phyloP scores from a whole-genome alignment of 2,329 filamentous ascomycete genomes.

The Penicillium sp. region DNA sequence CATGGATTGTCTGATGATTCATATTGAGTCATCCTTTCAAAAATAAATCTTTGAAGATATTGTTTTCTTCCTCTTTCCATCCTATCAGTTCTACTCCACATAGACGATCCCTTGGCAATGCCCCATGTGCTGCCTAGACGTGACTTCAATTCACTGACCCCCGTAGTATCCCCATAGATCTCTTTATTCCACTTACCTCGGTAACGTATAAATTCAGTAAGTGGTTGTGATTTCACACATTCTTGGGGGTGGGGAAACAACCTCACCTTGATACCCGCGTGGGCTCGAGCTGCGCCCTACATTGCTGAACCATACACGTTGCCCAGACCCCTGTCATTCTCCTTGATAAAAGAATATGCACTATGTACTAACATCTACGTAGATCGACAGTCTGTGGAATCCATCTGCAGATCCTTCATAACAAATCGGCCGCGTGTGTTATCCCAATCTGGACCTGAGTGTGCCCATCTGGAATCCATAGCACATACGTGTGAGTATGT shows the following conservation, averaged over 20 bases:
- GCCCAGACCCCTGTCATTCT: background rate
- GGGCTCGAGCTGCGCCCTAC: slow-evolving; percentile 16
- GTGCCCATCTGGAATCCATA: slow-evolving; percentile 10
- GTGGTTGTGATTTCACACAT: slow-evolving; percentile 16
- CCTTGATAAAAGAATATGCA: background rate
- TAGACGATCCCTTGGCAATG: background rate
- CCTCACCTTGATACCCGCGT: slow-evolving; percentile 1
- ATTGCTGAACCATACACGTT: slow-evolving; percentile 17
- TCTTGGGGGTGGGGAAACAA: slow-evolving; percentile 16
- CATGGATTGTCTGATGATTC: slow-evolving; percentile 3
- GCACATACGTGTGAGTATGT: slow-evolving; percentile 18
- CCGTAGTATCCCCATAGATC: background rate
- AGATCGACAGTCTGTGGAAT: slow-evolving; percentile 20
- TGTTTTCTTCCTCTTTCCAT: background rate
- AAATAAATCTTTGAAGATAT: background rate
- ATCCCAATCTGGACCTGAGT: slow-evolving; percentile 6
- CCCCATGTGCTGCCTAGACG: background rate
- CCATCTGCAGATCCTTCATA: slow-evolving; percentile 13
- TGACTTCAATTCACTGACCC: background rate
- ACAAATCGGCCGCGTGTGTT: slow-evolving; percentile 12
- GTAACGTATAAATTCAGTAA: background rate
- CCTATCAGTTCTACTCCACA: background rate
- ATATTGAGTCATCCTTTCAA: background rate
- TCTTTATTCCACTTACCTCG: background rate
- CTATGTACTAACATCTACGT: slow-evolving; percentile 5